These are phyloP conservation scores for Phytophthora lateralis DNA, from an alignment of 352 stramenopile genomes.

Conservation along the genomic window DNA sequence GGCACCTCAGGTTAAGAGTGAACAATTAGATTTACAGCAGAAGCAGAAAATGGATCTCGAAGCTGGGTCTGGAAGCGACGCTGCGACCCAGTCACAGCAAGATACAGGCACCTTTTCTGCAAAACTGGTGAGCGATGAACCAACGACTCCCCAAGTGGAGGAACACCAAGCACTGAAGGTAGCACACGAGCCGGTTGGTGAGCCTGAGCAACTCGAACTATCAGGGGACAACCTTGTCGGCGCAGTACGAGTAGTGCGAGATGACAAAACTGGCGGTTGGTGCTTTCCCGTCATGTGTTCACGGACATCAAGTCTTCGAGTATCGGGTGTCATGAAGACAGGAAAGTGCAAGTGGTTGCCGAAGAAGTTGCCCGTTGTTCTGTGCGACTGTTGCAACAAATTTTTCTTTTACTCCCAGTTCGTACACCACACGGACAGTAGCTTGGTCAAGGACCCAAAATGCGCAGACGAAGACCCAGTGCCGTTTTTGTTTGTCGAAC, in stretches of 20 bases:
- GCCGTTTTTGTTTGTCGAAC: constrained; percentile 35
- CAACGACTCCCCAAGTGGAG: background rate
- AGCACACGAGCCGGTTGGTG: constrained; percentile 7
- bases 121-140: background rate
- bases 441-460: constrained; percentile 26
- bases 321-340: constrained; percentile 26
- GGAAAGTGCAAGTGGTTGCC: constrained; percentile 26
- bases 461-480: constrained; percentile 23
- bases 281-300: constrained; percentile 33
- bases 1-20: background rate
- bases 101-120: background rate
- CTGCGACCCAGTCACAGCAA: background rate
- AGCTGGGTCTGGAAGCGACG: background rate
- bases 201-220: constrained; percentile 17
- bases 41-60: background rate
- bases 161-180: constrained; percentile 2
- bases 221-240: constrained; percentile 26
- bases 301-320: constrained; percentile 21
- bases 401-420: constrained; percentile 14
- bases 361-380: constrained; percentile 14
- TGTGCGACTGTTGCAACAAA: constrained; percentile 31
- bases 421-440: constrained; percentile 31
- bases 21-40: background rate
- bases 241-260: constrained; percentile 22
- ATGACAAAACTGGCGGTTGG: constrained; percentile 17